These are phyloP conservation scores for Fusarium stilboides DNA, from an alignment of 2,329 filamentous ascomycete genomes.

Conservation along the genomic window DNA sequence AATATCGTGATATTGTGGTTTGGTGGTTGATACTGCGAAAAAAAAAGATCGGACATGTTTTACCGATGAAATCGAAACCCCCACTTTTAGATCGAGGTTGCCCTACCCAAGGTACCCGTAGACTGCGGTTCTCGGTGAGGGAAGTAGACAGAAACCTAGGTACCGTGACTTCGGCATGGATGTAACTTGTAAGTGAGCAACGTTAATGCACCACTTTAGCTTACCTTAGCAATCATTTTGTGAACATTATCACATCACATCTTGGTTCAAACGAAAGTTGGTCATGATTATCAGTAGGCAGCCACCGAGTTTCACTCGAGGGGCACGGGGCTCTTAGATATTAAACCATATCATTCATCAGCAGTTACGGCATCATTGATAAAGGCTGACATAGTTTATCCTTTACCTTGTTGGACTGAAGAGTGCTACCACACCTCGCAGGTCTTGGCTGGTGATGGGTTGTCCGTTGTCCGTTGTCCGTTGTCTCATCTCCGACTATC, in stretches of 20 bases:
- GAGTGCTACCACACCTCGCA: slow-evolving; percentile 38
- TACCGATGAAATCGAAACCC: slow-evolving; percentile 25
- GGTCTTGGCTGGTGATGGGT: not conserved
- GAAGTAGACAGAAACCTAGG: not conserved
- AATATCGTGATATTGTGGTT: slow-evolving; percentile 19
- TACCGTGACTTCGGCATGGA: slow-evolving; percentile 3
- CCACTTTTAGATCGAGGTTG: slow-evolving; percentile 31
- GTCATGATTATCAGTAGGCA: slow-evolving; percentile 12
- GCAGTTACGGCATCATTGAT: slow-evolving; percentile 45
- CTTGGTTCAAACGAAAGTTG: slow-evolving; percentile 1
- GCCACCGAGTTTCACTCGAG: slow-evolving; percentile 9
- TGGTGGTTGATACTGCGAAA: slow-evolving; percentile 15
- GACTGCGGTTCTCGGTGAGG: slow-evolving; percentile 14
- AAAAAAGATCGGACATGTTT: slow-evolving; percentile 29
- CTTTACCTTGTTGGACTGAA: slow-evolving; percentile 30
- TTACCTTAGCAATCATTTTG: slow-evolving; percentile 25
- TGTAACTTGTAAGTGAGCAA: slow-evolving; percentile 19
- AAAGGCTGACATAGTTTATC: slow-evolving; percentile 39
- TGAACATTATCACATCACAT: slow-evolving; percentile 32
- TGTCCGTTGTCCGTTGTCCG: too few relatives aligned
- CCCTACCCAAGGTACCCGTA: slow-evolving; percentile 11
- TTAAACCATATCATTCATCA: slow-evolving; percentile 42
- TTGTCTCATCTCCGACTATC: not conserved
- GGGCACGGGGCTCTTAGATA: slow-evolving; percentile 29
- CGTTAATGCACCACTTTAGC: too few relatives aligned